phyloP scores from a whole-genome alignment of 352 stramenopile species.

The Pythium grandisporangium region DNA sequence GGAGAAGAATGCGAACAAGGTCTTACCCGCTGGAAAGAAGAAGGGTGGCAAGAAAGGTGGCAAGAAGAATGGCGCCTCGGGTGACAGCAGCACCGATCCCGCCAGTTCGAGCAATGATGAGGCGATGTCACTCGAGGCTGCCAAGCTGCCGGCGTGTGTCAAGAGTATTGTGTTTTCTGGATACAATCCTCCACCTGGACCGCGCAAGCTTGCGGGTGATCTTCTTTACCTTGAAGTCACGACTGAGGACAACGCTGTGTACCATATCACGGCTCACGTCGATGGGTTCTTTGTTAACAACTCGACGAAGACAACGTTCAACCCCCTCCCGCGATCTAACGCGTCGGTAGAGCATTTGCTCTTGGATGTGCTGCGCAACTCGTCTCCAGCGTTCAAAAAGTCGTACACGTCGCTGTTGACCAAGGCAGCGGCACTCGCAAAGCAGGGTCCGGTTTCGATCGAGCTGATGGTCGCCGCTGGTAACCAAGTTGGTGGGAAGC shows the following conservation, averaged over 20 bases:
- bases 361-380: slow-evolving; percentile 62
- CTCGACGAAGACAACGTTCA: slow-evolving; percentile 65
- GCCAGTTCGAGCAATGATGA: slow-evolving; percentile 17
- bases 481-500: slow-evolving; percentile 61
- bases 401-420: slow-evolving; percentile 69
- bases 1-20: slow-evolving; percentile 19
- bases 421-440: slow-evolving; percentile 64
- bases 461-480: slow-evolving; percentile 81
- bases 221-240: slow-evolving; percentile 91
- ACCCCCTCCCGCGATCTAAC: slow-evolving; percentile 59
- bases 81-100: neutral
- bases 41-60: slow-evolving; percentile 14
- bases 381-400: slow-evolving; percentile 63
- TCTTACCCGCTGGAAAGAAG: slow-evolving; percentile 12
- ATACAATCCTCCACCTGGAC: slow-evolving; percentile 92
- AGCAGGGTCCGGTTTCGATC: slow-evolving; percentile 73
- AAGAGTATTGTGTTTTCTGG: slow-evolving; percentile 90
- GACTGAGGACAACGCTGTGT: slow-evolving; percentile 52
- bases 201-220: slow-evolving; percentile 88
- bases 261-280: slow-evolving; percentile 86
- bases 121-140: slow-evolving; percentile 20
- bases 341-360: slow-evolving; percentile 51
- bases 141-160: slow-evolving; percentile 75
- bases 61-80: slow-evolving; percentile 18
- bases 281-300: slow-evolving; percentile 94